Evolutionary conservation across 805 yeast genomes (phyloP), one percentile per base, ranked within the genome.

Genomic region (Hanseniaspora lachancei): DNA sequence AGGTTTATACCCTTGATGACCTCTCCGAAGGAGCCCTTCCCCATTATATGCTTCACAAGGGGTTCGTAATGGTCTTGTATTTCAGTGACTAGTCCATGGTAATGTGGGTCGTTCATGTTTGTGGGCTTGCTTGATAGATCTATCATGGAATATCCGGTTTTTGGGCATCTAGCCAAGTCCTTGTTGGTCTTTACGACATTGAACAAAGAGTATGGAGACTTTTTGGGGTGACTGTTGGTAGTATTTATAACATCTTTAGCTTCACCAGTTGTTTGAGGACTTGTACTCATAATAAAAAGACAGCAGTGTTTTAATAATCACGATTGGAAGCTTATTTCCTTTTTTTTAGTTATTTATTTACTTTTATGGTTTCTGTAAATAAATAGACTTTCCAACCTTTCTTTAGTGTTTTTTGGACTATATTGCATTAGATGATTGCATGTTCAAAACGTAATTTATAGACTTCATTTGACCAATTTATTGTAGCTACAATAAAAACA

Each of bases 21-120:
- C 53, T 88, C 87, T 29, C 95, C 95, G 68, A 86, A 86, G 0
- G 95, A 84, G n/a, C 95, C 95, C 62, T 84, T 85, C 0, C 95
- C 95, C 15, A 86, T 72, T 63, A 78, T 76, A 52, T 73, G 56
- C 15, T 35, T 24, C 12, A 53, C 36, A 9, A 53, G 36, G 12
- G 59, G 23, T 60, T 56, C 43, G 35, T 53, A 53, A 23, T 46
- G 46, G 18, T 47, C 47, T 29, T 32, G 23, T 3, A 53, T 53
- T 12, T 53, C 47, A 1, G 50, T 46, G 5, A 53, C 23, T 6
- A 53, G 13, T 2, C 56, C 56, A 21, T 53, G 48, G 18, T 43
- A 50, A 18, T 21, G n/a, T 0, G 48, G 41, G 12, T 50, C 54
- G 7, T 27, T 23, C 20, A 38, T 4, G 36, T 44, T 46, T 4